These are phyloP conservation scores for Pelargonium hybrid DNA, from an alignment of 441 rosid genomes.

Conservation along the genomic window DNA sequence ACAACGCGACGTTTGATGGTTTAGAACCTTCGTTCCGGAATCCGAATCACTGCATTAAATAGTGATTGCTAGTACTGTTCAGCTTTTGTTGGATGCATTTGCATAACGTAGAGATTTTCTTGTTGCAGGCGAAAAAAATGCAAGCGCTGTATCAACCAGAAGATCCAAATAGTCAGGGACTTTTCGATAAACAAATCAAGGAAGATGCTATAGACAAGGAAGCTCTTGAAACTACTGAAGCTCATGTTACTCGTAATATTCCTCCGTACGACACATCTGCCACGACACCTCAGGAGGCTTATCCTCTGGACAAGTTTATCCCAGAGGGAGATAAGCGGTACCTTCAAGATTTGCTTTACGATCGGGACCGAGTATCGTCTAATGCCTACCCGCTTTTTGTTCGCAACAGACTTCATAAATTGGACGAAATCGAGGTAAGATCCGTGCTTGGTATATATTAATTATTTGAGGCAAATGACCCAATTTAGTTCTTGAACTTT, in stretches of 20 bases:
- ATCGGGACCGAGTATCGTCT: constrained; percentile 20
- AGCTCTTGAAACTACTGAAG: constrained; percentile 35
- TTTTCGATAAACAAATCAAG: constrained; percentile 30
- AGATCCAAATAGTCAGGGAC: constrained; percentile 32
- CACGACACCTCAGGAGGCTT: constrained; percentile 43
- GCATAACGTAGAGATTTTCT: background rate
- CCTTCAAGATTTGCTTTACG: constrained; percentile 40
- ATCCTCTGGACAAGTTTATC: constrained; percentile 68
- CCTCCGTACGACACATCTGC: constrained; percentile 59
- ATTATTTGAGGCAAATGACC: too few species aligned
- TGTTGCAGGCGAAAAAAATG: constrained; percentile 35
- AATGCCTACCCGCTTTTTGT: constrained; percentile 54
- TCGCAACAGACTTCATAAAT: constrained; percentile 52
- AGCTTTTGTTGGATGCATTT: background rate
- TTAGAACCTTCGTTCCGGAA: too few species aligned
- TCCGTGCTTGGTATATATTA: background rate
- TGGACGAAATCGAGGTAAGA: constrained; percentile 45
- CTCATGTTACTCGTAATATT: constrained; percentile 43
- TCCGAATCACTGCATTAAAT: too few species aligned
- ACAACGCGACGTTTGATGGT: too few species aligned
- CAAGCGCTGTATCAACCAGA: constrained; percentile 31
- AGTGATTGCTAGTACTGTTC: background rate
- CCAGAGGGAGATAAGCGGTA: constrained; percentile 51
- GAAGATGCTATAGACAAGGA: constrained; percentile 34
- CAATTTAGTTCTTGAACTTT: too few species aligned